These are phyloP conservation scores for Iberis pinnata DNA, from an alignment of 345 rosid genomes.

Conservation along the genomic window DNA sequence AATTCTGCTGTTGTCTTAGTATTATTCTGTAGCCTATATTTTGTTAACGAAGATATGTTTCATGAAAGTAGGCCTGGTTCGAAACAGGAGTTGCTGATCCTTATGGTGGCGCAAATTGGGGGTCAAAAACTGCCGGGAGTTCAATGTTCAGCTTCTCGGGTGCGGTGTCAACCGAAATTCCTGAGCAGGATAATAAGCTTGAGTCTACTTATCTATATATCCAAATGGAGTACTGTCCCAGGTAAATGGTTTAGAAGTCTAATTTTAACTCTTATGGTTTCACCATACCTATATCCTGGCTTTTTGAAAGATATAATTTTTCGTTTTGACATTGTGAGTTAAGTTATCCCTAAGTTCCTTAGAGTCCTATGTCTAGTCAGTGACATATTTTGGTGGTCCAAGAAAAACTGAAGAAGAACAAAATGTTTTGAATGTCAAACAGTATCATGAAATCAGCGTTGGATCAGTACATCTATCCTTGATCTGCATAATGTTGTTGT, in stretches of 20 bases:
- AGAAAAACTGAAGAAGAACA: background rate
- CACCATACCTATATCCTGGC: background rate
- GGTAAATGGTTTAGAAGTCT: constrained; percentile 39
- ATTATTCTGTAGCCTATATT: background rate
- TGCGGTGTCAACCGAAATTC: constrained; percentile 44
- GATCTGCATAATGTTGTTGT: background rate
- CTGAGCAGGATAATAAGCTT: constrained; percentile 57
- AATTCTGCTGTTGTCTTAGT: constrained; percentile 8
- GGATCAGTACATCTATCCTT: background rate
- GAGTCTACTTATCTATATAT: constrained; percentile 82
- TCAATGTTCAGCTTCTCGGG: constrained; percentile 50
- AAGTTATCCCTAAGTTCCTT: constrained; percentile 4
- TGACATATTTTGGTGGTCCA: constrained; percentile 7
- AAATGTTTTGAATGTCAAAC: constrained; percentile 8
- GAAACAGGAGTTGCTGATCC: constrained; percentile 80
- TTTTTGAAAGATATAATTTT: background rate
- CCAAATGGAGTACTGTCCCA: constrained; percentile 96
- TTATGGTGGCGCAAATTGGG: constrained; percentile 53
- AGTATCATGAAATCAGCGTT: constrained; percentile 1
- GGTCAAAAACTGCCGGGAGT: constrained; percentile 72
- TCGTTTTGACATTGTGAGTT: constrained; percentile 2
- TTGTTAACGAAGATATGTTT: constrained; percentile 3
- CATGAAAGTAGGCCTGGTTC: constrained; percentile 62
- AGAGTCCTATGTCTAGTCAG: background rate
- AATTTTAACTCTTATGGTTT: background rate